Evolutionary conservation across 169 alveolate genomes (phyloP), one percentile per base, ranked within the genome.

Genomic region (Plasmodium coatneyi): DNA sequence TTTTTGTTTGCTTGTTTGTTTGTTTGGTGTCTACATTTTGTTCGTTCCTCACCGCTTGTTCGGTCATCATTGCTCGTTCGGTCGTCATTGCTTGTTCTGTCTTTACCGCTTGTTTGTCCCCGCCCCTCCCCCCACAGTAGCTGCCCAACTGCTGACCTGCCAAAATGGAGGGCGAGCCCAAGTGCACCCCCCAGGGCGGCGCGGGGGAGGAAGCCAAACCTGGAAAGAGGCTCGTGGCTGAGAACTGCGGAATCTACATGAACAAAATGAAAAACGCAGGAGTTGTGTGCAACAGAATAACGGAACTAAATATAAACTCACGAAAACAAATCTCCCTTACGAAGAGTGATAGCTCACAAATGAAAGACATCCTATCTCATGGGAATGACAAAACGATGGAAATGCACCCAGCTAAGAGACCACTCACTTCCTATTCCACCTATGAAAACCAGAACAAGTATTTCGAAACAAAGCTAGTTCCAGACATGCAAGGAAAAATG

Each of bases 401-500:
- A 60, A 14, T 78, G 1, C 6, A 25, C 22, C 91, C 94, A 30
- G 80, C 94, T 0, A 89, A 78, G 81, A 79, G 90, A 36, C 90
- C 90, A 39, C 56, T 89, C 16, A 80, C 74, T 12, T 80, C 94
- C 0, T 89, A 89, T 49, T 78, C 94, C 12, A 66, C 94, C 10
- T 89, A 89, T 56, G 94, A 89, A 30, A 89, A 89, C 81, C 94
- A 89, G 34, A 80, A 70, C 32, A 79, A 89, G 81, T 80, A 79
- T 41, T 89, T 89, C 32, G 94, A 89, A 89, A 89, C 94, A 6
- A 89, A 89, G 34, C 41, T 89, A 41, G 91, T 89, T 1, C 94
- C 94, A 25, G 94, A 89, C 49, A 3, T 66, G 49, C 94, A 89
- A 80, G 94, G 94, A 3, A 89, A 80, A 89, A 89, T 89, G 94